Percentiles rank a stretch among this genome's conserved stretches.
Conservation (phyloP, 768 basidiomycete species). For the Mycena epipterygia region DNA sequence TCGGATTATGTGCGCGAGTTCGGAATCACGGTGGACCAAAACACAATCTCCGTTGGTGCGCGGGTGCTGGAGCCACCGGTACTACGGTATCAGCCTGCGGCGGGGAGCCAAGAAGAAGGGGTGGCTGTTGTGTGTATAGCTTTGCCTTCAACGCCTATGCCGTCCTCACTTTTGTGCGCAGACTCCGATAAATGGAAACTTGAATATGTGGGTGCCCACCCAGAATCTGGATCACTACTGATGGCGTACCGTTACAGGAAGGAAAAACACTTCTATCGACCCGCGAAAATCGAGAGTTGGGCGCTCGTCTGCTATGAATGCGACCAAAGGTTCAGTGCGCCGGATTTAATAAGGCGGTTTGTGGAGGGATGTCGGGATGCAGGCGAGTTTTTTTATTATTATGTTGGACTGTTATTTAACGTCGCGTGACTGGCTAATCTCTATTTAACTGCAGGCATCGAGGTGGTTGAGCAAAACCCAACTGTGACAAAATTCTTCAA, state of each 20-base stretch:
- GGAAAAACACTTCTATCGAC: conserved; percentile 74
- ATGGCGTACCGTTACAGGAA: conserved; percentile 59
- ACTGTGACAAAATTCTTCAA: not conserved
- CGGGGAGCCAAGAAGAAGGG: not conserved
- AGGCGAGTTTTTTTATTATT: conserved; percentile 54
- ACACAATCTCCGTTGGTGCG: not conserved
- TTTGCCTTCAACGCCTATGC: not conserved
- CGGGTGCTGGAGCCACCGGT: not conserved
- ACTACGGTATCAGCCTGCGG: not conserved
- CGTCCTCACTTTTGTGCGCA: conserved; percentile 35
- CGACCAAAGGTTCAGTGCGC: conserved; percentile 61
- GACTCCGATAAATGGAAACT: conserved; percentile 74
- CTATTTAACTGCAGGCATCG: not conserved
- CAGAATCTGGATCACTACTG: conserved; percentile 22
- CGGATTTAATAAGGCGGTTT: conserved; percentile 68
- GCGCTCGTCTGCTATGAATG: conserved; percentile 75
- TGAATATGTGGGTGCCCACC: conserved; percentile 72
- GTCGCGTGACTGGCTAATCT: too few relatives aligned
- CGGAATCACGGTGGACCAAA: not conserved
- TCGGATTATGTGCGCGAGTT: not conserved
- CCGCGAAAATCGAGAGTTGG: conserved; percentile 68
- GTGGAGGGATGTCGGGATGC: conserved; percentile 62
- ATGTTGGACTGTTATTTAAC: too few relatives aligned
- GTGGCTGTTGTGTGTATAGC: not conserved
- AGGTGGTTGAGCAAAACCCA: not conserved